Base-by-base conservation (phyloP, 305 asterid genomes). In the Fraxinus baroniana region DNA sequence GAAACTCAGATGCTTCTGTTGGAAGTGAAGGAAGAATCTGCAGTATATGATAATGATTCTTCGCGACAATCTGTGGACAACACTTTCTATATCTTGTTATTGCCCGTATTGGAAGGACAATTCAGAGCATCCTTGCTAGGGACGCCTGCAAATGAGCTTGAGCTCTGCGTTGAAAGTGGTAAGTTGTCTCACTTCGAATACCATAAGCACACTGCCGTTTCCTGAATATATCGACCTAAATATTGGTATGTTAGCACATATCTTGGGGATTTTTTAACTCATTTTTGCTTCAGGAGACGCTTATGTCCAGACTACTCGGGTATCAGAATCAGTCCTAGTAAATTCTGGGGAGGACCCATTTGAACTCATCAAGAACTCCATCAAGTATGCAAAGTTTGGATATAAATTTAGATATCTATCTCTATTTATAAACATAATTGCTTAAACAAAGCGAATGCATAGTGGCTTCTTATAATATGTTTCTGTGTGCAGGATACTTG, bases 141-240 rank as follows among this genome's bases (percentile, higher is more conserved):
- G n/a, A 81, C 49, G 77, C 41, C 81, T 3, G 81, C 85, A 26
- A 85, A 85, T 57, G 89, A 85, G 88, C 91, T 88, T 15, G 81
- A 88, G 78, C 79, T 88, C 60, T 88, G 91, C 52, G 82, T 86
- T 35, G 91, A 88, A 83, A 88, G 91, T 78, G 89, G 90, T 71
- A 32, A 33, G 7, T 33, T 17, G 24, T 17, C 76, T 71, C 76
- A 6, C 2, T 71, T 71, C 20, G 2, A 71, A 33, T 33, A 32
- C 24, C 17, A 64, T 24, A 30, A 64, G 72, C 32, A 22, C 72
- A 24, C 33, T 22, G 28, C 28, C 32, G 5, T 20, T 62, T 9
- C 72, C 15, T 24, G 13, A 64, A 10, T 10, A 66, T 26, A 33
- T 10, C 18, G 36, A 26, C 32, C 71, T 62, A 62, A 62, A 62